Conservation (phyloP, 352 stramenopile genomes). For the Phytophthora citricola region DNA sequence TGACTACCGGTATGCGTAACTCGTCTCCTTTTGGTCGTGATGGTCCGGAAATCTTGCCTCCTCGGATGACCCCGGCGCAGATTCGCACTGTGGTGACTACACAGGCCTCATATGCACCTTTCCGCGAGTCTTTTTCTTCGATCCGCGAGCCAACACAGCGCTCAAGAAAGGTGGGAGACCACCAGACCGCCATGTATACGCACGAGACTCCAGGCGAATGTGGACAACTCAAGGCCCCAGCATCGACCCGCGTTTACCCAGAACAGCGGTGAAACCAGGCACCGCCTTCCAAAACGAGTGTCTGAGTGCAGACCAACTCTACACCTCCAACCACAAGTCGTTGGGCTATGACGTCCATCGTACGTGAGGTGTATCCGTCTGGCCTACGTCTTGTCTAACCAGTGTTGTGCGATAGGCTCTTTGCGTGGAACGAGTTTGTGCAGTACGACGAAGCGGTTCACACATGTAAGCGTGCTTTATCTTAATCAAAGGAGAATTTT, state of each 20-base stretch:
- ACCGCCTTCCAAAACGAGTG: constrained; percentile 74
- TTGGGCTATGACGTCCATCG: constrained; percentile 74
- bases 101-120: constrained; percentile 50
- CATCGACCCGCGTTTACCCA: constrained; percentile 59
- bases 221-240: constrained; percentile 54
- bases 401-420: constrained; percentile 41
- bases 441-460: constrained; percentile 71
- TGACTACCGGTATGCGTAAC: not conserved
- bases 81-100: constrained; percentile 21
- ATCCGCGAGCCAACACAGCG: constrained; percentile 53
- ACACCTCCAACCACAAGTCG: constrained; percentile 63
- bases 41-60: constrained; percentile 19
- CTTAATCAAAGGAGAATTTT: not conserved
- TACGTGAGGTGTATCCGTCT: constrained; percentile 28
- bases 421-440: constrained; percentile 74
- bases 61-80: constrained; percentile 19
- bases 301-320: constrained; percentile 67
- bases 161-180: constrained; percentile 47
- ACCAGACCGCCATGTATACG: constrained; percentile 37
- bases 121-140: constrained; percentile 71
- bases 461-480: constrained; percentile 22
- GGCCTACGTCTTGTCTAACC: no score
- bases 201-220: constrained; percentile 55
- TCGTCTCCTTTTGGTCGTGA: constrained; percentile 1
- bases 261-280: constrained; percentile 59